A percentile compares a stretch with the other conserved stretches of the same genome.
Evolutionary conservation across 805 yeast species (phyloP).

Genomic region (Nakazawaea peltata): DNA sequence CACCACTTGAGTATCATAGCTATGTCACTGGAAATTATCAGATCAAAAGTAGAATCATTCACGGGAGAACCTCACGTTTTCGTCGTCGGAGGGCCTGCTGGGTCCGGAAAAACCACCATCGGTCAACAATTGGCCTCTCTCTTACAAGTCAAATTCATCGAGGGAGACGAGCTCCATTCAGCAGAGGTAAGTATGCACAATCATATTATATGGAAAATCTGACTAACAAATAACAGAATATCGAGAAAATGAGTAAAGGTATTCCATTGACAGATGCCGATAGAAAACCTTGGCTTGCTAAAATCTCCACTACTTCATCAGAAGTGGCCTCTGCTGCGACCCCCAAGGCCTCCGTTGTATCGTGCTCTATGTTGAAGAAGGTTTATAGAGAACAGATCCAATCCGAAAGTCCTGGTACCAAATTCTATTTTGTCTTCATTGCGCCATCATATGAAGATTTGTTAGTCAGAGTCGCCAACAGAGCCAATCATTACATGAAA

Average conservation of each 20-base stretch:
- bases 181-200: slow-evolving; percentile 4
- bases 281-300: slow-evolving; percentile 81
- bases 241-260: slow-evolving; percentile 78
- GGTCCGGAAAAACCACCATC: slow-evolving; percentile 87
- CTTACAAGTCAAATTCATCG: slow-evolving; percentile 53
- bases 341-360: slow-evolving; percentile 39
- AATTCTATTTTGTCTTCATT: slow-evolving; percentile 57
- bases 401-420: slow-evolving; percentile 16
- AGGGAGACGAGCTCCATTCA: slow-evolving; percentile 84
- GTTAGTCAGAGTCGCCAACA: slow-evolving; percentile 45
- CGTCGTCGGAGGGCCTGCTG: slow-evolving; percentile 92
- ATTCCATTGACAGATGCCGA: slow-evolving; percentile 84
- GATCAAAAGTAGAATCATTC: too few species aligned
- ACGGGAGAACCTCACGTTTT: slow-evolving; percentile 14
- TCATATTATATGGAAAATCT: neutral
- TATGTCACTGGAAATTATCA: too few species aligned
- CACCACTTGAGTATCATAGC: too few species aligned
- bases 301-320: slow-evolving; percentile 36
- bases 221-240: slow-evolving; percentile 29
- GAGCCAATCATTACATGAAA: slow-evolving; percentile 84
- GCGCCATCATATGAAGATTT: slow-evolving; percentile 58
- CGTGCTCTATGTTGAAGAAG: slow-evolving; percentile 82
- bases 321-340: slow-evolving; percentile 23
- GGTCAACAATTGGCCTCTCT: slow-evolving; percentile 42
- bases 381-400: slow-evolving; percentile 61